Evolutionary conservation across 805 yeast species (phyloP).

Genomic region (Schizosaccharomyces osmophilus): DNA sequence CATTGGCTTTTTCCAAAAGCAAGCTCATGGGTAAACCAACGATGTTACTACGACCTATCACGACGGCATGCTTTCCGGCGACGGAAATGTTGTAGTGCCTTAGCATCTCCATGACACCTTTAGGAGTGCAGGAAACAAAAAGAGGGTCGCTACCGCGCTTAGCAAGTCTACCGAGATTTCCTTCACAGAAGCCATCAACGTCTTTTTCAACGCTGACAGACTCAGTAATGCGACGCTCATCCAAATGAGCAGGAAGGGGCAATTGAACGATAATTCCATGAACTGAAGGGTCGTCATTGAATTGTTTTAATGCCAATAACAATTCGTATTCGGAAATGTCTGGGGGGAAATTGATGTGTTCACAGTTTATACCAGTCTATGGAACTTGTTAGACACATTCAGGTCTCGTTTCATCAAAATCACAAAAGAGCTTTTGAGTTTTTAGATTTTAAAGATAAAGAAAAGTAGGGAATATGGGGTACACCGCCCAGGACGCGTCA

Average conservation of each 20-base stretch:
- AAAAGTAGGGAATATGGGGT: background rate
- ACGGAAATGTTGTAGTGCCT: conserved; percentile 41
- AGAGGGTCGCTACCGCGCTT: conserved; percentile 64
- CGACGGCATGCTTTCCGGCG: conserved; percentile 69
- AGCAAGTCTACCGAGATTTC: conserved; percentile 72
- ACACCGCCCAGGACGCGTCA: background rate
- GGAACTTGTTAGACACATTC: background rate
- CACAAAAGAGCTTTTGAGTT: background rate
- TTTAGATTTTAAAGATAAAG: background rate
- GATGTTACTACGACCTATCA: conserved; percentile 82
- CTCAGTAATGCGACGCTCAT: conserved; percentile 58
- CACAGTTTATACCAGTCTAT: conserved; percentile 43
- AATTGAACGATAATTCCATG: conserved; percentile 79
- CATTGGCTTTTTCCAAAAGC: conserved; percentile 48
- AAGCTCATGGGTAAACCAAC: conserved; percentile 88
- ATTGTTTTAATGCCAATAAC: conserved; percentile 28
- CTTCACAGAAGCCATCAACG: conserved; percentile 83
- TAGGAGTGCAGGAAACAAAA: conserved; percentile 86
- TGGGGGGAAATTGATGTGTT: conserved; percentile 38
- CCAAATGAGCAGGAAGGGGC: conserved; percentile 61
- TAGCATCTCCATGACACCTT: conserved; percentile 66
- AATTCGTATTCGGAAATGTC: conserved; percentile 30
- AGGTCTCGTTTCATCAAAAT: background rate
- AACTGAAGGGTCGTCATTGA: conserved; percentile 52
- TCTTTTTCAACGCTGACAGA: conserved; percentile 67